A percentile compares a stretch with the other conserved stretches of the same genome.
Evolutionary conservation across 1,284 basidiomycete genomes (phyloP).

Genomic region (Ustilago loliicola): DNA sequence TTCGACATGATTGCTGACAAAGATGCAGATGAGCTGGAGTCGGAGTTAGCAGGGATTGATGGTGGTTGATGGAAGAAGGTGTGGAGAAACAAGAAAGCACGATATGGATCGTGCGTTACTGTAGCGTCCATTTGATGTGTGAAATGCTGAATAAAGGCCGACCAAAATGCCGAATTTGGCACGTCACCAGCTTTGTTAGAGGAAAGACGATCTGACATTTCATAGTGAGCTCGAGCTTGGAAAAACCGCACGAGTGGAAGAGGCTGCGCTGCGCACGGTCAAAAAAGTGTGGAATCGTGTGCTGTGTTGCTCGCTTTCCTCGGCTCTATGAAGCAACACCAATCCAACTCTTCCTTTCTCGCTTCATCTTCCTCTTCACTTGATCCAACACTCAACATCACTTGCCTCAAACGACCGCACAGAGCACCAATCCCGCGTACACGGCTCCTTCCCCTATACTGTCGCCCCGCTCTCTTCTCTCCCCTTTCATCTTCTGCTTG

Average conservation of each 20-base stretch:
- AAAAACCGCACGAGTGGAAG: conserved; percentile 16
- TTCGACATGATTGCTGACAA: conserved; percentile 43
- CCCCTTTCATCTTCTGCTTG: background rate
- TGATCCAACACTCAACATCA: conserved; percentile 2
- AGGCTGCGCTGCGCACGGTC: conserved; percentile 15
- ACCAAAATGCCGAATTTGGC: conserved; percentile 16
- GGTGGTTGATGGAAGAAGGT: conserved; percentile 3
- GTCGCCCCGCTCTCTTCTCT: background rate
- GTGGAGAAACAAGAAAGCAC: background rate
- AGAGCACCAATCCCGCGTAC: background rate
- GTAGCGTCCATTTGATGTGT: too few species aligned
- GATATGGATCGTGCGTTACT: conserved; percentile 16
- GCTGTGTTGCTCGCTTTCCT: background rate
- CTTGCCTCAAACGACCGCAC: background rate
- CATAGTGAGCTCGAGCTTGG: background rate
- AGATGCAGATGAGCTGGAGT: too few species aligned
- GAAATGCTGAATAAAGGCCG: conserved; percentile 14
- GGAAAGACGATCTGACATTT: background rate
- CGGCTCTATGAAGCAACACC: background rate
- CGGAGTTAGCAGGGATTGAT: background rate
- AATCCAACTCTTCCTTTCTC: background rate
- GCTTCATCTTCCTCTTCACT: background rate
- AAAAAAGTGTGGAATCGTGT: conserved; percentile 9
- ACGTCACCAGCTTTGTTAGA: too few species aligned
- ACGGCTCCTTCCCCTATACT: background rate